Conservation (phyloP, 2,329 filamentous ascomycete genomes). For the Pezicula rhizophila region DNA sequence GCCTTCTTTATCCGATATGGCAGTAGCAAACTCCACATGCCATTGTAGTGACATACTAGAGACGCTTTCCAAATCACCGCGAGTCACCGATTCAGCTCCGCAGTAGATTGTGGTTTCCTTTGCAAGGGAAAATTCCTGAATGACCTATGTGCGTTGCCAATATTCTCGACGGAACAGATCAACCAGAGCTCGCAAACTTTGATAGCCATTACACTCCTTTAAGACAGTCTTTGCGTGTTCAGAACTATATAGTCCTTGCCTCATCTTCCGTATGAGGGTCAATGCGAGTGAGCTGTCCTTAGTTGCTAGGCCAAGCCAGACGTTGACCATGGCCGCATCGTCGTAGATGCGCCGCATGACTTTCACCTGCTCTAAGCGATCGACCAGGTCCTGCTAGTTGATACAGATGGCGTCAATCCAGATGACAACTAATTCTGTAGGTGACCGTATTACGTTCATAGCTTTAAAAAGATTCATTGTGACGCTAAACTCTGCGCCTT, state of each 20-base stretch:
- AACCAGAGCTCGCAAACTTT: slow-evolving; percentile 18
- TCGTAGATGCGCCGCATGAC: neutral
- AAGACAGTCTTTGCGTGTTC: slow-evolving; percentile 9
- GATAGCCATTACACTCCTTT: neutral
- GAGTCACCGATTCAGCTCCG: slow-evolving; percentile 7
- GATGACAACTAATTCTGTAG: neutral
- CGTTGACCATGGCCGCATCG: slow-evolving; percentile 1
- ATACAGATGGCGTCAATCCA: too few species aligned
- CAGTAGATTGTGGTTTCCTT: slow-evolving; percentile 18
- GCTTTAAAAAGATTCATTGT: neutral
- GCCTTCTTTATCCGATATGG: slow-evolving; percentile 14
- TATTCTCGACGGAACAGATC: slow-evolving; percentile 29
- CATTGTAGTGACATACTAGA: neutral
- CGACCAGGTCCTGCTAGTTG: neutral
- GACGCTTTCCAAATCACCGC: neutral
- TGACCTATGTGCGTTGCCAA: slow-evolving; percentile 28
- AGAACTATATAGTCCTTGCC: neutral
- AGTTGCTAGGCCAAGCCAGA: slow-evolving; percentile 24
- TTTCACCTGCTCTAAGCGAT: neutral
- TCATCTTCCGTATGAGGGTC: slow-evolving; percentile 8
- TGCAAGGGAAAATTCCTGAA: slow-evolving; percentile 26
- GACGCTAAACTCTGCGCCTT: neutral
- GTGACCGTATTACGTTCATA: neutral
- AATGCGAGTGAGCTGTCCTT: slow-evolving; percentile 20
- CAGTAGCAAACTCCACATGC: slow-evolving; percentile 2